These are phyloP conservation scores for Raphanus hybrid DNA, from an alignment of 441 rosid species.

Conservation along the genomic window DNA sequence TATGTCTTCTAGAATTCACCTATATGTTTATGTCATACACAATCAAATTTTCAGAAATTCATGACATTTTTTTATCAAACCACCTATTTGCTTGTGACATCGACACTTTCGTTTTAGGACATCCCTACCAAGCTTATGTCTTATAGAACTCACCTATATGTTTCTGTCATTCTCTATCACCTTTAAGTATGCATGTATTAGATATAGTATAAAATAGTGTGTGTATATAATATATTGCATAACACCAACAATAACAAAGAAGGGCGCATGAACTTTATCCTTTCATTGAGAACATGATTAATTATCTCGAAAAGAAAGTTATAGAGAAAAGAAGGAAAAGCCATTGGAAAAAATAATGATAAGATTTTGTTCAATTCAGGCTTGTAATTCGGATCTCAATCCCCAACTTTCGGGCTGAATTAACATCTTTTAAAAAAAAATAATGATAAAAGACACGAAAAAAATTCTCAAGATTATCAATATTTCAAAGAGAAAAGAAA, in stretches of 20 bases:
- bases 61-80: too few relatives aligned
- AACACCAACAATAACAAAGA: constrained; percentile 29
- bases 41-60: too few relatives aligned
- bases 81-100: too few relatives aligned
- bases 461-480: background rate
- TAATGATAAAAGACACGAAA: constrained; percentile 2
- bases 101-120: background rate
- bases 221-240: background rate
- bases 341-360: constrained; percentile 44
- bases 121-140: background rate
- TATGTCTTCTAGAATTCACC: background rate
- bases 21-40: background rate
- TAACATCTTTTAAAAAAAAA: too few relatives aligned
- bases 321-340: constrained; percentile 27
- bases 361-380: too few relatives aligned
- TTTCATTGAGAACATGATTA: constrained; percentile 60
- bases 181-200: constrained; percentile 6
- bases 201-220: background rate
- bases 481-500: constrained; percentile 12
- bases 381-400: too few relatives aligned
- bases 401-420: too few relatives aligned
- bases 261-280: constrained; percentile 43
- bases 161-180: background rate
- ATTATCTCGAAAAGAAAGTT: constrained; percentile 51
- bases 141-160: background rate